Evolutionary conservation across 768 basidiomycete species (phyloP).

Genomic region (Grammothele lineata): DNA sequence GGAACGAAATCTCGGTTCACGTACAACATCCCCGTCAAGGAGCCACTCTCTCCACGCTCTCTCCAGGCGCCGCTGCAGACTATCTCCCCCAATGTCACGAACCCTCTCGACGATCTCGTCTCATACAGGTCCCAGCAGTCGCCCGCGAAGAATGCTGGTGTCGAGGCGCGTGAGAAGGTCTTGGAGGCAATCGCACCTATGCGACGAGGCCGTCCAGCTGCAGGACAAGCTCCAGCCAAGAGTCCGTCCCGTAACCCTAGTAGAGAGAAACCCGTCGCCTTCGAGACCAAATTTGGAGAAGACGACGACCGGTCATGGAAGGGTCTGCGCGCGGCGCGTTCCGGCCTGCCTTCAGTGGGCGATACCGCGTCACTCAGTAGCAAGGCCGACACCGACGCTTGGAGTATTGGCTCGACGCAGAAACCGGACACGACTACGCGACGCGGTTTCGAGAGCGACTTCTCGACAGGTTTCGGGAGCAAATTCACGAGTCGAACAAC

Average conservation of each 20-base stretch:
- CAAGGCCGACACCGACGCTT: constrained; percentile 26
- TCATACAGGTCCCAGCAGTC: constrained; percentile 31
- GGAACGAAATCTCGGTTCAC: constrained; percentile 80
- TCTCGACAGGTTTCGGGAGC: constrained; percentile 18
- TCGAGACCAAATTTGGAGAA: constrained; percentile 24
- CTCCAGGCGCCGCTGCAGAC: constrained; percentile 22
- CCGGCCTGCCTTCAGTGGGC: constrained; percentile 21
- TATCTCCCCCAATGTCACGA: constrained; percentile 20
- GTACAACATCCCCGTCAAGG: constrained; percentile 54
- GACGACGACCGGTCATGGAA: constrained; percentile 27
- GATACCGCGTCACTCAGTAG: constrained; percentile 10
- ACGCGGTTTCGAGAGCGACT: constrained; percentile 23
- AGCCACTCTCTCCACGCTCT: constrained; percentile 42
- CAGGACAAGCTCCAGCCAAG: constrained; percentile 3
- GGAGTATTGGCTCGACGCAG: constrained; percentile 18
- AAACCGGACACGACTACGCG: constrained; percentile 5
- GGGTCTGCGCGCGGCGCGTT: constrained; percentile 23
- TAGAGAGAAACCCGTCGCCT: constrained; percentile 21
- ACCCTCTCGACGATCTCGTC: constrained; percentile 35
- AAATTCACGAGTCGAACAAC: constrained; percentile 5
- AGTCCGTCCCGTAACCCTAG: constrained; percentile 24
- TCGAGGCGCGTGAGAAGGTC: constrained; percentile 72
- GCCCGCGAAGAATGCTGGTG: constrained; percentile 43
- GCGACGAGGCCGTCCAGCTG: constrained; percentile 61
- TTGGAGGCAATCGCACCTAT: constrained; percentile 77